Evolutionary conservation across 2,329 filamentous ascomycete genomes (phyloP), one percentile per base, ranked within the genome.

Genomic region (Elsinoe batatas): DNA sequence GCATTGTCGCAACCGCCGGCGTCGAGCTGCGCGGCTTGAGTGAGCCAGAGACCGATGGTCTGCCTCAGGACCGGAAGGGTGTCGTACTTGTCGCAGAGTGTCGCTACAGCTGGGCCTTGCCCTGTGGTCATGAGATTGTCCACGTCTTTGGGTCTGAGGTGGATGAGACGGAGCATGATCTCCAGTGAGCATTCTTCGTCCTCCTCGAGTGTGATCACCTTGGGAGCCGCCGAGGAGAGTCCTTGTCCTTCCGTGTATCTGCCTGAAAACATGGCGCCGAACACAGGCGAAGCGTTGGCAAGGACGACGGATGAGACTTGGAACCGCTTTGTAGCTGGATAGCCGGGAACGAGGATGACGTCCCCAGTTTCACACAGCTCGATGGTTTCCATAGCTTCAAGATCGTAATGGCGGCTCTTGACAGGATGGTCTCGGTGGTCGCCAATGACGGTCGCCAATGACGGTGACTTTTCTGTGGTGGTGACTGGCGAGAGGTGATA

Each of bases 21-120:
- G n/a, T n/a, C n/a, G n/a, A n/a, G n/a, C n/a, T n/a, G n/a, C n/a
- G n/a, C n/a, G n/a, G n/a, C n/a, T n/a, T n/a, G n/a, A n/a, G n/a
- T n/a, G n/a, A n/a, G n/a, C n/a, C n/a, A n/a, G n/a, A n/a, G n/a
- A n/a, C n/a, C n/a, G n/a, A n/a, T n/a, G n/a, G n/a, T n/a, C n/a
- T n/a, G n/a, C n/a, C n/a, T n/a, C 6, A 18, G 37, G n/a, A 3
- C 2, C 37, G 3, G 13, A n/a, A 42, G 2, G n/a, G 13, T 42
- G n/a, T 51, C 26, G 30, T 51, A 51, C 47, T 51, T 51, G 47
- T 51, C 47, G 30, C 30, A 35, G 13, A 51, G n/a, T 3, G 4
- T n/a, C 7, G 13, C 37, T 5, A 42, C 3, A 5, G 18, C 33
- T 2, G 26, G 30, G 6, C 20, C 11, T 13, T 37, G 15, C 30